A percentile compares a stretch with the other conserved stretches of the same genome.
phyloP scores from a whole-genome alignment of 225 moss, liverwort and hornwort genomes.

The Antitrichia curtipendula region DNA sequence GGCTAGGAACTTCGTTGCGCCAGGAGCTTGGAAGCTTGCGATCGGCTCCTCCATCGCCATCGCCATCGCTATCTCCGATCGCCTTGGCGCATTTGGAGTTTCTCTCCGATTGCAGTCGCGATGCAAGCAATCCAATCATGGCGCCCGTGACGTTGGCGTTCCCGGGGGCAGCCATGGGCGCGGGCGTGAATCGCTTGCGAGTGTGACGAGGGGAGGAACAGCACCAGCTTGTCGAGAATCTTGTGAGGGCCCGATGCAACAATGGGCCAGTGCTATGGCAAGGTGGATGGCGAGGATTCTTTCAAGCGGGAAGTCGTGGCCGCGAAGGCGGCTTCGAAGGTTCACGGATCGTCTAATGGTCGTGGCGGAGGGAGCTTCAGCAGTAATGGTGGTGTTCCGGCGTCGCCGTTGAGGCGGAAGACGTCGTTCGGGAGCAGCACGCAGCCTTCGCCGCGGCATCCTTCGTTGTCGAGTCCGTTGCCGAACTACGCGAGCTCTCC shows the following conservation, averaged over 20 bases:
- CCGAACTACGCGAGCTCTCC: conserved; percentile 72
- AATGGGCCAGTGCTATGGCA: conserved; percentile 99
- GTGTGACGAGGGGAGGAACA: not conserved
- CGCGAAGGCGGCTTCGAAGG: conserved; percentile 27
- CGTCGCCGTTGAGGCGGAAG: conserved; percentile 66
- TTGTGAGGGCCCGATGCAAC: conserved; percentile 43
- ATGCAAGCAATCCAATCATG: not conserved
- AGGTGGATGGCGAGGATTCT: conserved; percentile 52
- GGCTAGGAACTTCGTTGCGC: not conserved
- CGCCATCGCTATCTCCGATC: not conserved
- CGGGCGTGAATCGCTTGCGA: not conserved
- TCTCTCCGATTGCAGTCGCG: not conserved
- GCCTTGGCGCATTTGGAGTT: not conserved
- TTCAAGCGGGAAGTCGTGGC: conserved; percentile 34
- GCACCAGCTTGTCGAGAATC: not conserved
- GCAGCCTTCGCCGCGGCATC: conserved; percentile 61
- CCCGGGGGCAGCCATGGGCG: not conserved
- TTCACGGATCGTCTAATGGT: conserved; percentile 10
- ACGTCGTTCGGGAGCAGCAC: conserved; percentile 28
- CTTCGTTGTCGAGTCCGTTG: conserved; percentile 55
- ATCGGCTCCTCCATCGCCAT: not conserved
- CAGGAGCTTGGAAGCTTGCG: not conserved
- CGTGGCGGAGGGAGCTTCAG: conserved; percentile 28
- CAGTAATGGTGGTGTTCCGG: conserved; percentile 32
- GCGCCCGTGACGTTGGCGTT: not conserved